Conservation (phyloP, 2,329 filamentous ascomycete species). For the Monosporascus cannonballus region DNA sequence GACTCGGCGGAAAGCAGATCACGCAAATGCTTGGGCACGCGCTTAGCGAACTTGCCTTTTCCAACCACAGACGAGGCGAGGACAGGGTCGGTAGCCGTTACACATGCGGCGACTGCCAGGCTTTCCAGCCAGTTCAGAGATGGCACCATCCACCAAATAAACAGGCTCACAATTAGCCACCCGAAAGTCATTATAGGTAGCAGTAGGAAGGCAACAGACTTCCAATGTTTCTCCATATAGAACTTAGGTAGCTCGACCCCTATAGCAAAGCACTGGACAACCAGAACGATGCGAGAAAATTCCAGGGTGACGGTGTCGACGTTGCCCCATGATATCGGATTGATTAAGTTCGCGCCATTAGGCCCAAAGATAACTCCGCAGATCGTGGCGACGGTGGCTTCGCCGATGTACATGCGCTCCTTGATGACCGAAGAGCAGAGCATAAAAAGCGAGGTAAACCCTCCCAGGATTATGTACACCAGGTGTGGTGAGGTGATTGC, state of each 20-base stretch:
- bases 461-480: constrained; percentile 97
- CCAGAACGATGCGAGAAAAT: constrained; percentile 81
- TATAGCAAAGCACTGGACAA: constrained; percentile 88
- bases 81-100: constrained; percentile 95
- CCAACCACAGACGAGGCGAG: constrained; percentile 95
- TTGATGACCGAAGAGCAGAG: constrained; percentile 96
- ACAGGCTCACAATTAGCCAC: constrained; percentile 86
- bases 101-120: constrained; percentile 81
- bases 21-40: constrained; percentile 94
- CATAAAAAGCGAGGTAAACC: constrained; percentile 98
- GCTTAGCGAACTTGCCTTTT: constrained; percentile 97
- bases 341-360: constrained; percentile 73
- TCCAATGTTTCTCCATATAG: constrained; percentile 99
- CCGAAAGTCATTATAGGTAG: constrained; percentile 97
- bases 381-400: constrained; percentile 88
- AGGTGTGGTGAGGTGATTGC: constrained; percentile 90
- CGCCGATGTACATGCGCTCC: constrained; percentile 96
- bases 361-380: constrained; percentile 87
- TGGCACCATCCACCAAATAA: constrained; percentile 87
- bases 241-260: constrained; percentile 85
- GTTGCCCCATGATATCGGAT: constrained; percentile 72
- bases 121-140: constrained; percentile 83
- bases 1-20: constrained; percentile 94
- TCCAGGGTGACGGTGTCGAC: constrained; percentile 83
- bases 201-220: constrained; percentile 79